phyloP scores from a whole-genome alignment of 208 protist genomes.

The Crithidia sp. region DNA sequence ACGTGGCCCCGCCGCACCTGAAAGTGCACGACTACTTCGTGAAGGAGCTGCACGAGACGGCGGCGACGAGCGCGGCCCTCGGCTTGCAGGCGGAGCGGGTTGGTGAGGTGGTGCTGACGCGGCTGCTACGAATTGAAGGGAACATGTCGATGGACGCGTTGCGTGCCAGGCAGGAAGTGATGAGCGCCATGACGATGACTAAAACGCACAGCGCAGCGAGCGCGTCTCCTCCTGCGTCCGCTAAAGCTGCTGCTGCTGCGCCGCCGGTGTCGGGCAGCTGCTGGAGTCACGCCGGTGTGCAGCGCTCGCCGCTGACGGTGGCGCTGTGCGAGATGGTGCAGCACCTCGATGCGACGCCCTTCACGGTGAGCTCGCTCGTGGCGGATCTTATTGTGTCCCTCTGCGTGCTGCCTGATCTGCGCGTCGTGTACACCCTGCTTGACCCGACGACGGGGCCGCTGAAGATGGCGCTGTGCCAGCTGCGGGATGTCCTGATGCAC shows the following conservation, averaged over 20 bases:
- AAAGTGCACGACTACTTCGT: constrained; percentile 58
- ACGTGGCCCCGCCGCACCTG: constrained; percentile 34
- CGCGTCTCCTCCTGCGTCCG: neutral
- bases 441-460: constrained; percentile 58
- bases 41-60: constrained; percentile 32
- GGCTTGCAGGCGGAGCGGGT: constrained; percentile 37
- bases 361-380: constrained; percentile 48
- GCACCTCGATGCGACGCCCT: constrained; percentile 42
- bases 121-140: constrained; percentile 61
- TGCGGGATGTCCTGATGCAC: constrained; percentile 33
- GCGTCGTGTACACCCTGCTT: constrained; percentile 75
- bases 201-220: neutral
- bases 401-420: constrained; percentile 65
- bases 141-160: constrained; percentile 42
- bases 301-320: constrained; percentile 40
- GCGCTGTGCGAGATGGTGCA: constrained; percentile 55
- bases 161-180: constrained; percentile 29
- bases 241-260: neutral
- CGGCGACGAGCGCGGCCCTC: neutral
- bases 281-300: constrained; percentile 58
- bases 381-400: constrained; percentile 53
- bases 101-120: constrained; percentile 54
- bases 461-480: constrained; percentile 37
- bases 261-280: constrained; percentile 21
- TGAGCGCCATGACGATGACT: constrained; percentile 16